These are phyloP conservation scores for Colletotrichum eleusines DNA, from an alignment of 2,329 filamentous ascomycete species.

Conservation along the genomic window DNA sequence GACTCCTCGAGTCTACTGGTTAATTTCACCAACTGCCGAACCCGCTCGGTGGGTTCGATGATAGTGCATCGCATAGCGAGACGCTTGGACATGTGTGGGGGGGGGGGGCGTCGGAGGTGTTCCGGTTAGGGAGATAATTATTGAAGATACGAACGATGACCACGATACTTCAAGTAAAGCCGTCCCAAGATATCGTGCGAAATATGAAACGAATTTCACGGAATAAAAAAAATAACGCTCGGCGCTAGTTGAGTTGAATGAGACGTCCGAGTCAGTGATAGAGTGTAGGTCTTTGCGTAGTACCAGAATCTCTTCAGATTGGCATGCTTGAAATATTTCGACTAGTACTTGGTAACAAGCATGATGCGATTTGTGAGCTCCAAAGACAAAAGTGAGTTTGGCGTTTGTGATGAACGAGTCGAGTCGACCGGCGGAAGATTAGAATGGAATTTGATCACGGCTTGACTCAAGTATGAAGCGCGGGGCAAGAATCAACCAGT, in stretches of 20 bases:
- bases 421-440: no score
- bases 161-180: neutral
- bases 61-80: constrained; percentile 11
- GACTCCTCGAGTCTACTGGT: constrained; percentile 25
- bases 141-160: neutral
- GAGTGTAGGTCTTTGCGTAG: no score
- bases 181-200: neutral
- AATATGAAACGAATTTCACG: neutral
- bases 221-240: neutral
- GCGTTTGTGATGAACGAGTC: no score
- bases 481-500: neutral
- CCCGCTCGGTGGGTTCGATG: neutral
- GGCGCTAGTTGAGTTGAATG: neutral
- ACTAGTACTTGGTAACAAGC: no score
- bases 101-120: neutral
- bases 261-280: neutral
- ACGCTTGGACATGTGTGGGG: constrained; percentile 23
- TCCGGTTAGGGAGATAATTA: neutral
- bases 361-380: no score
- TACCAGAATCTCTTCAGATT: no score
- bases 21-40: constrained; percentile 24
- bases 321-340: no score
- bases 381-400: no score
- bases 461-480: neutral
- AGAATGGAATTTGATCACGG: no score